Evolutionary conservation across 2,329 filamentous ascomycete species (phyloP).

Genomic region (Botrytis sinoallii): DNA sequence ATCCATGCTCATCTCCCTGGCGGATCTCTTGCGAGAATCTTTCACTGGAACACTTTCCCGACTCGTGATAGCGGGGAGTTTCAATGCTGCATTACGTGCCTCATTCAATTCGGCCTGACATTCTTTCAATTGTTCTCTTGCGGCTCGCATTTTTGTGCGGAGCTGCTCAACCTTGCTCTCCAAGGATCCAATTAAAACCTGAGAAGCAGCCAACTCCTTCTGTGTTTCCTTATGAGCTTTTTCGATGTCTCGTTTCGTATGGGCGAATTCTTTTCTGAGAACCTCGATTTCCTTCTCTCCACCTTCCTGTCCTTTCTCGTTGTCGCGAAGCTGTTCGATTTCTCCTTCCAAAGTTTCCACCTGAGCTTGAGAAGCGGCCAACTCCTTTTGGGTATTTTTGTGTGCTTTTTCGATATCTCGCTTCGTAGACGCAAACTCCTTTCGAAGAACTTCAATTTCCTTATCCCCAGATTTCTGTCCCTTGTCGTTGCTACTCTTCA

Average conservation of each 20-base stretch:
- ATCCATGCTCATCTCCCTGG: constrained; percentile 43
- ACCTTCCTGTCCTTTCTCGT: constrained; percentile 42
- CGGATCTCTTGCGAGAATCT: constrained; percentile 43
- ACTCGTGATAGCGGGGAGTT: constrained; percentile 15
- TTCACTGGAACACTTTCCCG: constrained; percentile 29
- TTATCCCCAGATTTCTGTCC: constrained; percentile 49
- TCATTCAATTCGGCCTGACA: constrained; percentile 47
- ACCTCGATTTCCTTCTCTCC: constrained; percentile 47
- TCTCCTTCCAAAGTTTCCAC: constrained; percentile 51
- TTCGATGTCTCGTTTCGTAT: constrained; percentile 35
- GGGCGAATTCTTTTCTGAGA: constrained; percentile 39
- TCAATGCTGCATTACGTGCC: constrained; percentile 35
- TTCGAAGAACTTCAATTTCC: constrained; percentile 41
- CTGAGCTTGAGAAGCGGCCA: constrained; percentile 51
- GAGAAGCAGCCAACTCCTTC: constrained; percentile 42
- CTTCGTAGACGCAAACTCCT: constrained; percentile 38
- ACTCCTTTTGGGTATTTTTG: constrained; percentile 32
- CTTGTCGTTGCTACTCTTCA: constrained; percentile 42
- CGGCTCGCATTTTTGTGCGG: constrained; percentile 50
- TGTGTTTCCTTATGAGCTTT: constrained; percentile 31
- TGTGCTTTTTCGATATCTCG: constrained; percentile 32
- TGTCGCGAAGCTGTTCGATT: constrained; percentile 29
- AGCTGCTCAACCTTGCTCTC: constrained; percentile 39
- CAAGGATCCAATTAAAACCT: constrained; percentile 59
- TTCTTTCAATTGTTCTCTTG: constrained; percentile 72